phyloP scores from a whole-genome alignment of 2,329 filamentous ascomycete species.

The Fusarium torreyae region DNA sequence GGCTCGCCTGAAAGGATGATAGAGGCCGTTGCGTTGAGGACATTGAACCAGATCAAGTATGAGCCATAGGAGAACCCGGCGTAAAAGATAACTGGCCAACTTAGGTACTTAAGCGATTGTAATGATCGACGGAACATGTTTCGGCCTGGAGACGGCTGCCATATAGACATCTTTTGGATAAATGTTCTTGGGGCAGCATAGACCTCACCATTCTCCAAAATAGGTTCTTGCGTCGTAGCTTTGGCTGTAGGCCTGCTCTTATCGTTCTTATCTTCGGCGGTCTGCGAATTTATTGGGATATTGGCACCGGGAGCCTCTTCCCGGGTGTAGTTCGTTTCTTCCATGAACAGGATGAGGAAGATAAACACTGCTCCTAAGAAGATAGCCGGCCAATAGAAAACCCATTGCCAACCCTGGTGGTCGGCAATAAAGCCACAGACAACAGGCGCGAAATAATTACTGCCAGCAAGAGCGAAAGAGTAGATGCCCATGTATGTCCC shows the following conservation, averaged over 20 bases:
- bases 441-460: slow-evolving; percentile 61
- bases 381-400: slow-evolving; percentile 63
- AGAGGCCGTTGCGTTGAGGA: slow-evolving; percentile 60
- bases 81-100: slow-evolving; percentile 61
- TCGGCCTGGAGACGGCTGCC: slow-evolving; percentile 54
- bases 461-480: slow-evolving; percentile 56
- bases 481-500: slow-evolving; percentile 61
- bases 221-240: neutral
- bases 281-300: neutral
- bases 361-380: slow-evolving; percentile 55
- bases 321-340: slow-evolving; percentile 70
- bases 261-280: neutral
- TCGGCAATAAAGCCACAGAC: slow-evolving; percentile 62
- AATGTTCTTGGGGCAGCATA: slow-evolving; percentile 55
- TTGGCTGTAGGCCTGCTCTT: neutral
- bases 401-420: slow-evolving; percentile 58
- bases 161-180: slow-evolving; percentile 59
- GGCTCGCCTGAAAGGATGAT: slow-evolving; percentile 57
- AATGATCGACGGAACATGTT: slow-evolving; percentile 56
- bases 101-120: slow-evolving; percentile 56
- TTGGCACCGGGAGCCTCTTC: neutral
- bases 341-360: slow-evolving; percentile 69
- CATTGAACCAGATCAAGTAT: slow-evolving; percentile 61
- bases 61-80: slow-evolving; percentile 60
- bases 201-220: slow-evolving; percentile 24